Evolutionary conservation across 768 basidiomycete genomes (phyloP).

Genomic region (Boletus vinaceobasis): DNA sequence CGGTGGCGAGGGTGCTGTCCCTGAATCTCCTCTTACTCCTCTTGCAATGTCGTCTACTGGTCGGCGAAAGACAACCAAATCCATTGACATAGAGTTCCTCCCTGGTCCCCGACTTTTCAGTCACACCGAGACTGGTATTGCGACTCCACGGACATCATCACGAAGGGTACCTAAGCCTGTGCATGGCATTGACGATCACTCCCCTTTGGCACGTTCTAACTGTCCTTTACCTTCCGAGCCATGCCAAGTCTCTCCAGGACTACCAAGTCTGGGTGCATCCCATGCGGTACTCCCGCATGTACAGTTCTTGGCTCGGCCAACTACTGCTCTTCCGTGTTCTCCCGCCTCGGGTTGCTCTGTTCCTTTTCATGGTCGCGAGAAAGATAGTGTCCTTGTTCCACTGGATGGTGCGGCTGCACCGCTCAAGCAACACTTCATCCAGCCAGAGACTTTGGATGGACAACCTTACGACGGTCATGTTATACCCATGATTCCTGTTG

Average conservation of each 20-base stretch:
- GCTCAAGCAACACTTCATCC: neutral
- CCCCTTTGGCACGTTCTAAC: constrained; percentile 3
- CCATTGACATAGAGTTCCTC: neutral
- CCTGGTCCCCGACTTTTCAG: neutral
- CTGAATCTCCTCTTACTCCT: neutral
- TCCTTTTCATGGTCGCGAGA: constrained; percentile 1
- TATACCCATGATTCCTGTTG: constrained; percentile 14
- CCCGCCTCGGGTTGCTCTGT: neutral
- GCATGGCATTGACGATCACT: neutral
- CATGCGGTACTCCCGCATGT: neutral
- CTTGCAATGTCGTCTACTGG: constrained; percentile 9
- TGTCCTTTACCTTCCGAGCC: neutral
- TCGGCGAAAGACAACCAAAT: neutral
- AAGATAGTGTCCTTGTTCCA: neutral
- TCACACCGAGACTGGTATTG: neutral
- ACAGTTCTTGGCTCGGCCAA: neutral
- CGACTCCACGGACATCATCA: constrained; percentile 16
- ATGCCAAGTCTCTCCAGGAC: neutral
- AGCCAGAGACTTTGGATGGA: neutral
- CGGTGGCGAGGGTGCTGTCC: neutral
- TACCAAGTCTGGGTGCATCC: neutral
- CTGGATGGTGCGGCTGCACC: neutral
- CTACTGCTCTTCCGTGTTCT: neutral
- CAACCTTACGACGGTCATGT: constrained; percentile 1
- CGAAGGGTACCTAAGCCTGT: constrained; percentile 1